Conservation (phyloP, 192 early-diverging fungal genomes). For the Coemansia sp. region DNA sequence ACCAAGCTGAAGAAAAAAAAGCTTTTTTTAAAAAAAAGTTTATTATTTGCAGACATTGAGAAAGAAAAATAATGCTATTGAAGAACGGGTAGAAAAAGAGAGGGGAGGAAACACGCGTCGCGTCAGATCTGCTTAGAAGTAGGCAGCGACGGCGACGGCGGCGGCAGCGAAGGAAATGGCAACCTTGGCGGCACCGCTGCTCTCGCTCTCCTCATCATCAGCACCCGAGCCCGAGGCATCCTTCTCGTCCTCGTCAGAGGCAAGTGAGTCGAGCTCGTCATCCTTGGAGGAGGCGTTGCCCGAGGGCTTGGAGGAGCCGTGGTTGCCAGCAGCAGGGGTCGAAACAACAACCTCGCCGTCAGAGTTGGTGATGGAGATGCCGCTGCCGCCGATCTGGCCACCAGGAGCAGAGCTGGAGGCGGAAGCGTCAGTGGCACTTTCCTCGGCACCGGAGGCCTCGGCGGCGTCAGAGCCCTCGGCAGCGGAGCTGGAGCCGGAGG, state of each 20-base stretch:
- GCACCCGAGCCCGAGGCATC: not conserved
- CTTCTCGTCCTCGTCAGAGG: conserved; percentile 6
- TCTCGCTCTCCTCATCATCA: not conserved
- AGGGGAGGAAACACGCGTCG: no score
- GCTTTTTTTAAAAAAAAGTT: conserved; percentile 3
- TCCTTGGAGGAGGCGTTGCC: not conserved
- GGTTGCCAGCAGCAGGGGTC: not conserved
- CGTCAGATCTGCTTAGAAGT: conserved; percentile 36
- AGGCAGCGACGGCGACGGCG: conserved; percentile 36
- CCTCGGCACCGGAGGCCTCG: not conserved
- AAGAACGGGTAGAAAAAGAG: not conserved
- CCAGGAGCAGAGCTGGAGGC: not conserved
- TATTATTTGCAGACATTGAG: not conserved
- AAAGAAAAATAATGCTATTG: not conserved
- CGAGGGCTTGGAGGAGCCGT: conserved; percentile 11
- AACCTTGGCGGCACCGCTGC: conserved; percentile 25
- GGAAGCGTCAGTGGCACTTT: not conserved
- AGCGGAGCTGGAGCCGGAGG: not conserved
- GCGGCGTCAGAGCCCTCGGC: not conserved
- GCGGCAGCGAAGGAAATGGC: conserved; percentile 25
- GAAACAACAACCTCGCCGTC: not conserved
- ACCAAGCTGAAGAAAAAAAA: no score
- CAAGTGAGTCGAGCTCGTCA: conserved; percentile 7
- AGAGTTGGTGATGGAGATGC: conserved; percentile 9
- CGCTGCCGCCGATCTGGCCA: conserved; percentile 3